Evolutionary conservation across 2,329 filamentous ascomycete species (phyloP).

Genomic region (Helicocarpus griseus): DNA sequence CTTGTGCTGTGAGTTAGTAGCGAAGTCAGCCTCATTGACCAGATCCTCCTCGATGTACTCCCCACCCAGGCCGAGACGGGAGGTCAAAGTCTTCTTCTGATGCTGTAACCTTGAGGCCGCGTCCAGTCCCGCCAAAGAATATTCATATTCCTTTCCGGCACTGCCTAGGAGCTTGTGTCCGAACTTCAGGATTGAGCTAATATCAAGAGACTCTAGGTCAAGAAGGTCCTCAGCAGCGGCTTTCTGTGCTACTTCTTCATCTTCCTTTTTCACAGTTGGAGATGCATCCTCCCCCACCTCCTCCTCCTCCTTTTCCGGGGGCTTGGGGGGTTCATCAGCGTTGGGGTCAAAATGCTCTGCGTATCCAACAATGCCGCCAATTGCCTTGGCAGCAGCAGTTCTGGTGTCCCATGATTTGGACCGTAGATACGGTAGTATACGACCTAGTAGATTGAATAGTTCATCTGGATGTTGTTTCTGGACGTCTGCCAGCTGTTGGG

Average conservation of each 20-base stretch:
- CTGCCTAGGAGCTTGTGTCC: constrained; percentile 78
- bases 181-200: constrained; percentile 68
- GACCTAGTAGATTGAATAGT: constrained; percentile 84
- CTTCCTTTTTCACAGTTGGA: constrained; percentile 22
- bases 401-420: constrained; percentile 97
- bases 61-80: constrained; percentile 74
- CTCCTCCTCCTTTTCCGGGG: constrained; percentile 42
- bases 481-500: constrained; percentile 92
- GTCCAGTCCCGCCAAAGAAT: constrained; percentile 69
- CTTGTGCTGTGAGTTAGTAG: constrained; percentile 38
- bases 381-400: constrained; percentile 83
- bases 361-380: constrained; percentile 88
- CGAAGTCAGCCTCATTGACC: constrained; percentile 53
- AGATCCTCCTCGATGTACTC: constrained; percentile 79
- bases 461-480: constrained; percentile 98
- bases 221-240: constrained; percentile 52
- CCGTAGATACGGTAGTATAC: constrained; percentile 88
- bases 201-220: constrained; percentile 63
- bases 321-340: constrained; percentile 49
- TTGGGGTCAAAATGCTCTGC: constrained; percentile 85
- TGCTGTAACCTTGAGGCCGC: constrained; percentile 70
- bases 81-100: constrained; percentile 78
- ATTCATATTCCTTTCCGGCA: constrained; percentile 73
- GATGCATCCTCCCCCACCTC: constrained; percentile 37
- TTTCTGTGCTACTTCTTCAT: constrained; percentile 19